Evolutionary conservation across 2,329 filamentous ascomycete genomes (phyloP).

Genomic region (Claviceps purpurea): DNA sequence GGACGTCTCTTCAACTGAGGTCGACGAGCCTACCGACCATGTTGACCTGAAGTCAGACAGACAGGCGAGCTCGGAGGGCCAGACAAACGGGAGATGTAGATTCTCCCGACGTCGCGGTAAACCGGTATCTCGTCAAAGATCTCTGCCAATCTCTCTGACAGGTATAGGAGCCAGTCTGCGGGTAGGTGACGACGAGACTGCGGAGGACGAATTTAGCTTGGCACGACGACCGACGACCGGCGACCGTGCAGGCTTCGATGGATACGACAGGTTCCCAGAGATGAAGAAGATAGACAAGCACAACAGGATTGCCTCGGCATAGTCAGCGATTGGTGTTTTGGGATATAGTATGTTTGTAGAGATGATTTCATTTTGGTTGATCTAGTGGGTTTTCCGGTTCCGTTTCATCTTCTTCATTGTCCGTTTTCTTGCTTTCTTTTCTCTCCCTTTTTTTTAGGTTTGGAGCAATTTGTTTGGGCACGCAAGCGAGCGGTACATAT

Average conservation of each 20-base stretch:
- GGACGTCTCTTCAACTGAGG: background rate
- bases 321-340: background rate
- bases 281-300: constrained; percentile 1
- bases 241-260: constrained; percentile 7
- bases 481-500: constrained; percentile 1
- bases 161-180: constrained; percentile 15
- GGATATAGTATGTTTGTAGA: background rate
- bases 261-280: constrained; percentile 10
- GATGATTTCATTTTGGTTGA: no score
- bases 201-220: constrained; percentile 10
- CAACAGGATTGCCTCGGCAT: constrained; percentile 1
- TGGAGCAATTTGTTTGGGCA: background rate
- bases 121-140: background rate
- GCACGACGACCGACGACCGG: constrained; percentile 7
- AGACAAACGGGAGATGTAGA: background rate
- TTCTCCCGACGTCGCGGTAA: background rate
- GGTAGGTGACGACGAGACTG: constrained; percentile 7
- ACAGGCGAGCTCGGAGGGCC: background rate
- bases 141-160: constrained; percentile 10
- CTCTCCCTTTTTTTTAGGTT: background rate
- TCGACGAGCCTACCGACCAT: background rate
- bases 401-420: no score
- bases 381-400: no score
- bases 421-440: background rate
- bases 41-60: background rate